phyloP scores from a whole-genome alignment of 306 rosid genomes.

The Prunus davidiana region DNA sequence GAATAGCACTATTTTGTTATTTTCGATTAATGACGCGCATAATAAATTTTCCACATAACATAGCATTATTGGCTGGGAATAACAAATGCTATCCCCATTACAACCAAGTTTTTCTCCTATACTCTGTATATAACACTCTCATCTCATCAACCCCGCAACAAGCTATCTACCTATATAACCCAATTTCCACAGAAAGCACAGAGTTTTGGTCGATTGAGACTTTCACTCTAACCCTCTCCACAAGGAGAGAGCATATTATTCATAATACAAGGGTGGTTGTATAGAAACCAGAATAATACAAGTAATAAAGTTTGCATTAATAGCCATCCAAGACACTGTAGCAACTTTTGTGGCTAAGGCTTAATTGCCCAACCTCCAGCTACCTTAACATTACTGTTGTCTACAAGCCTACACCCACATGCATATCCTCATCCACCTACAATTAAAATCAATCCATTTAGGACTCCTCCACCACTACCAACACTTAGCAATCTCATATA shows the following conservation, averaged over 20 bases:
- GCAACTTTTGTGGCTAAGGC: conserved; percentile 39
- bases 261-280: too few species aligned
- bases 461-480: conserved; percentile 29
- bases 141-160: conserved; percentile 13
- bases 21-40: too few species aligned
- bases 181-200: conserved; percentile 2
- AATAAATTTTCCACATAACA: not conserved
- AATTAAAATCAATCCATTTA: conserved; percentile 41
- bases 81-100: too few species aligned
- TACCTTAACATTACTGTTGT: conserved; percentile 49
- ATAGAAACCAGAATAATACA: not conserved
- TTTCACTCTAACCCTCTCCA: not conserved
- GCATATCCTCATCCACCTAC: conserved; percentile 58
- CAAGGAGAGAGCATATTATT: not conserved
- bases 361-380: conserved; percentile 68
- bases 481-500: conserved; percentile 30
- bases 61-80: not conserved
- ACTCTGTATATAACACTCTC: not conserved
- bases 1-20: too few species aligned
- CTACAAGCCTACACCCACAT: conserved; percentile 57
- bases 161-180: not conserved
- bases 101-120: too few species aligned
- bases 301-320: conserved; percentile 17
- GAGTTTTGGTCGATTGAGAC: not conserved
- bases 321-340: conserved; percentile 24